These are phyloP conservation scores for Neurospora sp. DNA, from an alignment of 495 filamentous ascomycete species.

Conservation along the genomic window DNA sequence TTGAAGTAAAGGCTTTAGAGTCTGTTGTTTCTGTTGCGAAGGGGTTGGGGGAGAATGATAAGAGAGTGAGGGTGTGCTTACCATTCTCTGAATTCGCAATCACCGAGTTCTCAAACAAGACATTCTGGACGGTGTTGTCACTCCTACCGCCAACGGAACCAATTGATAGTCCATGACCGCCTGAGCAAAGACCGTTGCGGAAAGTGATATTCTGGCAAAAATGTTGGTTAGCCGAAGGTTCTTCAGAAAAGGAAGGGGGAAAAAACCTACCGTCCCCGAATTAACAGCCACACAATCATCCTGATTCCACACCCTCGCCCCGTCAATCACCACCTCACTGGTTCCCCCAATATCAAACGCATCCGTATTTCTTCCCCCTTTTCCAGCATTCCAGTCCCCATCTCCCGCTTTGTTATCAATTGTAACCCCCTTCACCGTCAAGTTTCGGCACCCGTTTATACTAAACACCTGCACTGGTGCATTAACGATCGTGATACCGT, in stretches of 20 bases:
- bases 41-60: too few relatives aligned
- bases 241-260: neutral
- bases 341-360: conserved; percentile 50
- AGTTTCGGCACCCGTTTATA: conserved; percentile 40
- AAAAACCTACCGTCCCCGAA: conserved; percentile 33
- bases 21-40: neutral
- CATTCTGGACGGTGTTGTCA: conserved; percentile 48
- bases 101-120: conserved; percentile 21
- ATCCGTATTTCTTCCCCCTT: conserved; percentile 52
- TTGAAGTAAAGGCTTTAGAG: neutral
- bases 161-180: conserved; percentile 60
- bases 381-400: conserved; percentile 6
- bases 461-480: conserved; percentile 53
- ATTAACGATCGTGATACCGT: conserved; percentile 36
- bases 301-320: conserved; percentile 50
- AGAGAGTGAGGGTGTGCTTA: neutral
- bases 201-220: conserved; percentile 36
- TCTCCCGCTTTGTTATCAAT: conserved; percentile 53
- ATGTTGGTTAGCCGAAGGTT: neutral
- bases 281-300: conserved; percentile 57
- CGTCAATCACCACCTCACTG: conserved; percentile 41
- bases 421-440: conserved; percentile 41
- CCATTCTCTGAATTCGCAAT: conserved; percentile 47
- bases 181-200: conserved; percentile 41
- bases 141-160: conserved; percentile 56